Percentiles rank a stretch among this genome's conserved stretches.
Evolutionary conservation across 2,329 filamentous ascomycete genomes (phyloP).

Genomic region (Cryphonectria nitschkei): DNA sequence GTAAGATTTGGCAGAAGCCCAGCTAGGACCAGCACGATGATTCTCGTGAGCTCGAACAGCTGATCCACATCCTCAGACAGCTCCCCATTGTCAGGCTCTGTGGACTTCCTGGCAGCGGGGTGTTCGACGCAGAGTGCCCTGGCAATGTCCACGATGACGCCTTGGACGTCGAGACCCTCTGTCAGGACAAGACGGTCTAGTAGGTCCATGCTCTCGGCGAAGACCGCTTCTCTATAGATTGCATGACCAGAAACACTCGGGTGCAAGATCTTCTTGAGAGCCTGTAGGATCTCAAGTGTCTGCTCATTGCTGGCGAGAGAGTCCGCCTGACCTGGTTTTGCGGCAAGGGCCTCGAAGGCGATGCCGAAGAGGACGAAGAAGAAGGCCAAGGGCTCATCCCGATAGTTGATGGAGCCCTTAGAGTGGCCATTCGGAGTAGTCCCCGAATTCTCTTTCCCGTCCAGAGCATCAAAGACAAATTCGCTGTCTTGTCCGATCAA

Average conservation of each 20-base stretch:
- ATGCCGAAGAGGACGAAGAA: constrained; percentile 98
- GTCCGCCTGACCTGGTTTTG: constrained; percentile 69
- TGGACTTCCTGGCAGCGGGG: constrained; percentile 77
- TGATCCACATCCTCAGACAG: constrained; percentile 97
- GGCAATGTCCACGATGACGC: constrained; percentile 91
- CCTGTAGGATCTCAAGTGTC: constrained; percentile 80
- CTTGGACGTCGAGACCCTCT: constrained; percentile 85
- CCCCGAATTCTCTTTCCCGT: constrained; percentile 72
- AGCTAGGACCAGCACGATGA: constrained; percentile 90
- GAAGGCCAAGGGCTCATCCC: constrained; percentile 96
- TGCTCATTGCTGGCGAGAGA: constrained; percentile 75
- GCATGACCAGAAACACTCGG: constrained; percentile 95
- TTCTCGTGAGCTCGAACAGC: constrained; percentile 92
- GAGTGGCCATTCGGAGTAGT: constrained; percentile 52
- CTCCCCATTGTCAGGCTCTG: constrained; percentile 71
- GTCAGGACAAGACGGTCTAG: constrained; percentile 91
- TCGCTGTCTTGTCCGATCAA: constrained; percentile 97
- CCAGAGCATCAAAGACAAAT: constrained; percentile 94
- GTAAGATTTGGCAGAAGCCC: constrained; percentile 83
- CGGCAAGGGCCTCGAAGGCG: constrained; percentile 92
- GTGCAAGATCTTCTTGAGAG: constrained; percentile 91
- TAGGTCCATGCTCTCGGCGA: constrained; percentile 95
- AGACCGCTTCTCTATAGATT: constrained; percentile 94
- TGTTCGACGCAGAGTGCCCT: constrained; percentile 88
- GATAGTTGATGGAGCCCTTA: constrained; percentile 83